Evolutionary conservation across 805 yeast genomes (phyloP).

Genomic region (Kazachstania psychrophila): DNA sequence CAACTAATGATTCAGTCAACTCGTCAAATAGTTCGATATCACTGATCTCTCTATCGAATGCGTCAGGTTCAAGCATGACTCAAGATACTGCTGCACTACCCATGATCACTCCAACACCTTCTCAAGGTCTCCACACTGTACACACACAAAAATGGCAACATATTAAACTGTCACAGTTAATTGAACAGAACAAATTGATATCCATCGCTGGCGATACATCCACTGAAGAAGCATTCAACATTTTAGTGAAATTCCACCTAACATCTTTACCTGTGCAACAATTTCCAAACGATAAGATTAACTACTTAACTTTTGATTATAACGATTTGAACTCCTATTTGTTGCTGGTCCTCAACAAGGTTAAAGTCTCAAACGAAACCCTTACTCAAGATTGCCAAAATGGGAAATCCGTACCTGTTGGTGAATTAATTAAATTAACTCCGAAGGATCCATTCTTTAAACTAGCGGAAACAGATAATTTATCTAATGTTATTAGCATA

Average conservation of each 20-base stretch:
- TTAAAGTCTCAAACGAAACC: conserved; percentile 29
- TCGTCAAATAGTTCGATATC: conserved; percentile 9
- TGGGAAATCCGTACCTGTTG: conserved; percentile 84
- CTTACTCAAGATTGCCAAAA: conserved; percentile 50
- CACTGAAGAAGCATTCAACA: conserved; percentile 82
- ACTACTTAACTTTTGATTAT: conserved; percentile 80
- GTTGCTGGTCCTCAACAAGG: conserved; percentile 70
- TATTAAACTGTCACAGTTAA: conserved; percentile 58
- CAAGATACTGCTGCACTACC: no score
- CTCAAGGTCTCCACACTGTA: conserved; percentile 25
- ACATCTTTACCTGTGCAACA: conserved; percentile 73
- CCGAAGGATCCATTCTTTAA: conserved; percentile 84
- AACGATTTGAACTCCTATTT: conserved; percentile 81
- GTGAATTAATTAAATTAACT: conserved; percentile 70
- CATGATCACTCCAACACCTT: conserved; percentile 3
- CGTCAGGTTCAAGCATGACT: neutral
- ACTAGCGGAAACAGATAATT: conserved; percentile 56
- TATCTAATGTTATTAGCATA: conserved; percentile 69
- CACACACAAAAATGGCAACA: conserved; percentile 54
- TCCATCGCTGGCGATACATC: conserved; percentile 54
- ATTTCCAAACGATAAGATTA: conserved; percentile 40
- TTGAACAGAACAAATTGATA: conserved; percentile 67
- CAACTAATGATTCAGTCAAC: conserved; percentile 7
- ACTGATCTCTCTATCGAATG: conserved; percentile 3
- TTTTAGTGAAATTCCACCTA: conserved; percentile 56